Base-by-base conservation (phyloP, 495 filamentous ascomycete species). In the Podospora conica region DNA sequence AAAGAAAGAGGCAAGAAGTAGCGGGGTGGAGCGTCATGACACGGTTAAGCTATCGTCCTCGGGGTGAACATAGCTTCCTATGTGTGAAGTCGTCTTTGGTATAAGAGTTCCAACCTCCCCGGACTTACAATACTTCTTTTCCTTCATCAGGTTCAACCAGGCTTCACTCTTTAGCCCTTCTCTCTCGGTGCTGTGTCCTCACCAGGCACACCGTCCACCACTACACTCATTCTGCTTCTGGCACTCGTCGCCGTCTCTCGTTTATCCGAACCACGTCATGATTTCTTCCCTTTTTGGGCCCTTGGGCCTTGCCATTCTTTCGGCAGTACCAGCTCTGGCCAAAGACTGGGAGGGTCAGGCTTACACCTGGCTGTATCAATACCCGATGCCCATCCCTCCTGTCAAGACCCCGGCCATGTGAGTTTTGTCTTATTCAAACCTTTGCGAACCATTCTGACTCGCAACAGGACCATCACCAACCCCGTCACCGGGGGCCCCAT, bases 301-400 rank as follows among this genome's bases (percentile, higher is more conserved):
- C 12, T 57, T 56, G 28, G 53, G 25, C 20, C 55, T 64, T 12
- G 53, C 63, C 54, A 21, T 64, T n/a, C 29, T 64, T 25, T 53
- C 63, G 27, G 63, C 63, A 5, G n/a, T 21, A 1, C 61, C 66
- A 5, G 65, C 65, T 25, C 53, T 63, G 9, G 59, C 65, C 3
- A 70, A 70, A 53, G 70, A 74, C 60, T 74, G 70, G 72, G 60
- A 68, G 27, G 57, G 70, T 8, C 55, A 66, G 1, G 61, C 58
- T 3, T 85, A 82, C 67, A 80, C 76, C 15, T 73, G 78, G 64
- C 74, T 82, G 24, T 85, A 77, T 66, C 72, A 81, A 65, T 75
- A 73, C 28, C 75, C 80, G 1, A 70, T 85, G 9, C 83, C 83
- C 0, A 81, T 82, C 48, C 82, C 81, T 21, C 77, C 81, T 0